These are phyloP conservation scores for Syzygium grande DNA, from an alignment of 345 rosid species.

Conservation along the genomic window DNA sequence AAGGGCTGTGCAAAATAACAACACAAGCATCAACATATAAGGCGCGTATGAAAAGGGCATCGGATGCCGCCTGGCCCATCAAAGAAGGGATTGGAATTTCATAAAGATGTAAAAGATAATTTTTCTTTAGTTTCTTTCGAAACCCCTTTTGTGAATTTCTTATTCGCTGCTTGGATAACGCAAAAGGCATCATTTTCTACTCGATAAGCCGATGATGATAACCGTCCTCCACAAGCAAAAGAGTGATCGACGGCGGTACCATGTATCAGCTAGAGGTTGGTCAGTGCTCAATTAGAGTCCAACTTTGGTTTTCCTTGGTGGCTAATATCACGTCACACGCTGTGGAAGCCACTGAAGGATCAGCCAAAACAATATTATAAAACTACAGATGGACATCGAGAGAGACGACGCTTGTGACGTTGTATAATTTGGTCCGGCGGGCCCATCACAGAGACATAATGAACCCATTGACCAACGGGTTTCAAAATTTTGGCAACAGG, in stretches of 20 bases:
- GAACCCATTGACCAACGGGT: background rate
- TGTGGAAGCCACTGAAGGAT: background rate
- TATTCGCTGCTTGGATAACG: constrained; percentile 14
- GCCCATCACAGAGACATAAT: background rate
- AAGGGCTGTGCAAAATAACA: background rate
- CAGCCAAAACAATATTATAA: background rate
- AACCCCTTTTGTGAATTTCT: background rate
- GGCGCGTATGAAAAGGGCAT: background rate
- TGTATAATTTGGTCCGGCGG: background rate
- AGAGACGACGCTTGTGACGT: background rate
- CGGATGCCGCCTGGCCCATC: background rate
- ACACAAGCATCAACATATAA: background rate
- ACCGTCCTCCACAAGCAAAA: background rate
- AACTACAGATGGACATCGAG: background rate
- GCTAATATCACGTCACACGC: background rate
- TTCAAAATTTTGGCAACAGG: background rate
- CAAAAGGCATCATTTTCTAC: constrained; percentile 1
- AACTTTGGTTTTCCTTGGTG: background rate
- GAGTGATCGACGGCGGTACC: background rate
- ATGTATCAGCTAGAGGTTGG: background rate
- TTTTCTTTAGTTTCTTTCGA: background rate
- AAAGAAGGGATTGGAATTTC: background rate
- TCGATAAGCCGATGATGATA: background rate
- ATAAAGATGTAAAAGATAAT: background rate
- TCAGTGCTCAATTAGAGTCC: background rate